These are phyloP conservation scores for Suhomyces bolitotheri DNA, from an alignment of 1,139 yeast genomes.

Conservation along the genomic window DNA sequence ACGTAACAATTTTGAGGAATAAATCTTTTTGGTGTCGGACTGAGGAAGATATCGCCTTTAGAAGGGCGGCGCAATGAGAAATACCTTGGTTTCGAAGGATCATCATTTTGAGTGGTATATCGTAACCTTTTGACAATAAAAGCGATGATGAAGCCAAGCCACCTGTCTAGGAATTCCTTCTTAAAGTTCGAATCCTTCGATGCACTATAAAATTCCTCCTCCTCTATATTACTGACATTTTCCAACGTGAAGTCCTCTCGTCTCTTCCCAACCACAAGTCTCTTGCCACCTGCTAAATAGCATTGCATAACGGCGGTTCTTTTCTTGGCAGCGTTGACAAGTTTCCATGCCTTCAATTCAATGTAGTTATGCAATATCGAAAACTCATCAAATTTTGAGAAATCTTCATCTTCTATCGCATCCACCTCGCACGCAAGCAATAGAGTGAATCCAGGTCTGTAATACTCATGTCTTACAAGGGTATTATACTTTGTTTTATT, in stretches of 20 bases:
- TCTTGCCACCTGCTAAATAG: slow-evolving; percentile 7
- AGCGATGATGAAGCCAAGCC: slow-evolving; percentile 4
- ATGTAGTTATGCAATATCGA: slow-evolving; percentile 7
- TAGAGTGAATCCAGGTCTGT: neutral
- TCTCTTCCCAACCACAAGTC: slow-evolving; percentile 4
- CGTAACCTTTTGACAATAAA: neutral
- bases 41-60: neutral
- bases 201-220: neutral
- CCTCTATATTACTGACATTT: neutral
- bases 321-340: neutral
- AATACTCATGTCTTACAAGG: slow-evolving; percentile 5
- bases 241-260: neutral
- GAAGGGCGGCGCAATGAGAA: slow-evolving; percentile 1
- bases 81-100: neutral
- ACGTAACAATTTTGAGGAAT: neutral
- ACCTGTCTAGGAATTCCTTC: slow-evolving; percentile 4
- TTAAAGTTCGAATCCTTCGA: neutral
- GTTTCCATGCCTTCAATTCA: slow-evolving; percentile 9
- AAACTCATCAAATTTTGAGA: slow-evolving; percentile 1
- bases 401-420: slow-evolving; percentile 7
- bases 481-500: slow-evolving; percentile 5
- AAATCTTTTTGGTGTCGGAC: neutral
- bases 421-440: slow-evolving; percentile 10
- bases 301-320: slow-evolving; percentile 6
- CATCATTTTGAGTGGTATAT: too few species aligned